These are phyloP conservation scores for Abelmoschus esculentus DNA, from an alignment of 345 rosid genomes.

Conservation along the genomic window DNA sequence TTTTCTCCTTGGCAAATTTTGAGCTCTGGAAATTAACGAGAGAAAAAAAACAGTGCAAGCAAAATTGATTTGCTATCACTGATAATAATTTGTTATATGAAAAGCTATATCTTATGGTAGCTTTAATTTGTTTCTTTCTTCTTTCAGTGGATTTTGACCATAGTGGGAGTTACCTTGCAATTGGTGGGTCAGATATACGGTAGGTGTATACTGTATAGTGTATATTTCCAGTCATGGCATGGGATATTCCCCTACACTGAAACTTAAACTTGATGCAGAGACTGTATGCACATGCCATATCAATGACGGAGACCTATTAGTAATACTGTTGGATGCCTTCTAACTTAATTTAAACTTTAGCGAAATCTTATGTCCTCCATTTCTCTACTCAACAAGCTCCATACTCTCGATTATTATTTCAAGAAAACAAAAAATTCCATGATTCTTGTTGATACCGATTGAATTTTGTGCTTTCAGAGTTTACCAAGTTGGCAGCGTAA, in stretches of 20 bases:
- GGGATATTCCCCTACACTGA: too few relatives aligned
- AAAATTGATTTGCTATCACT: not conserved
- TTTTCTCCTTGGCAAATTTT: not conserved
- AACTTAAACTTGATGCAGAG: not conserved
- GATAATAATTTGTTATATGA: not conserved
- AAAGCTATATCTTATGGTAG: not conserved
- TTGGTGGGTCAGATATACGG: constrained; percentile 87
- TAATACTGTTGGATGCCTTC: not conserved
- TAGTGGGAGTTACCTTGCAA: constrained; percentile 78
- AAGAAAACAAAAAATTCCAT: too few relatives aligned
- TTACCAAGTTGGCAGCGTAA: constrained; percentile 84
- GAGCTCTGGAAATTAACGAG: not conserved
- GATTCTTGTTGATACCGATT: not conserved
- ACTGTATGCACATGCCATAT: not conserved
- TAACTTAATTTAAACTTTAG: not conserved
- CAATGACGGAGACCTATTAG: not conserved
- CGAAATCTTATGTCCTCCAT: not conserved
- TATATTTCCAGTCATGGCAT: not conserved
- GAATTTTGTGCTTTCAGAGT: constrained; percentile 37
- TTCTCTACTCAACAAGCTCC: not conserved
- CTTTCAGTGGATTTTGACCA: constrained; percentile 89
- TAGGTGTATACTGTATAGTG: constrained; percentile 13
- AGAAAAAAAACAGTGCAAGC: not conserved
- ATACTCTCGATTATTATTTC: not conserved
- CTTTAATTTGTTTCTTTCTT: not conserved